Evolutionary conservation across 768 basidiomycete genomes (phyloP), one percentile per base, ranked within the genome.

Genomic region (Tubosaeta sp.): DNA sequence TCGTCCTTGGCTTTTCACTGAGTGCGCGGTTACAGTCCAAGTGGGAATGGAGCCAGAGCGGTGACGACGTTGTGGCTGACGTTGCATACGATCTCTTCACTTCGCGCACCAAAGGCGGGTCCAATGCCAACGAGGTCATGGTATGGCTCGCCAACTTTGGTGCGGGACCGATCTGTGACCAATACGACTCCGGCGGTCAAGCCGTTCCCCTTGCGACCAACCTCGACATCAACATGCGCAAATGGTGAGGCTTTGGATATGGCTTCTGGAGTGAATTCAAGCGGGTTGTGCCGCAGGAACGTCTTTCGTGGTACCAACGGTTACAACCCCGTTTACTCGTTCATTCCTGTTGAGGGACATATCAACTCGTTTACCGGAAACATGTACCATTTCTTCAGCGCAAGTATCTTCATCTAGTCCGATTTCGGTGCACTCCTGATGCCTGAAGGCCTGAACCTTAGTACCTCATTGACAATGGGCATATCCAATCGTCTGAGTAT

Each of bases 1-100:
- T 44, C 19, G 2, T 13, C 19, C 22, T 38, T 41, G 12, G 25
- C 24, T 21, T 11, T 14, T 12, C 32, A 44, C 40, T 50, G 29
- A 49, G 21, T 7, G 42, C 21, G 27, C 35, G 30, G 12, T 25
- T 42, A 4, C 46, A 83, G 84, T 57, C 79, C 29, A 67, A 60
- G 0, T 86, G 84, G 84, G 48, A 63, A 1, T 86, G 84, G 84
- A 73, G 72, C 6, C 78, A 81, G 52, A 57, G 57, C 13, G 64
- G 63, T 11, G 67, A 71, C 5, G 75, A 61, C 1, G 65, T 80
- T 50, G 76, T 80, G 22, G 75, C 78, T 0, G 74, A 86, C 49
- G 73, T 83, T 24, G 80, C 83, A 6, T 86, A 75, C 52, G 84
- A 86, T 54, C 52, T 86, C 1, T 87, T 86, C 71, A 86, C 83